Conservation (phyloP, 176 grass and related monocot genomes). For the Eleusine coracana region DNA sequence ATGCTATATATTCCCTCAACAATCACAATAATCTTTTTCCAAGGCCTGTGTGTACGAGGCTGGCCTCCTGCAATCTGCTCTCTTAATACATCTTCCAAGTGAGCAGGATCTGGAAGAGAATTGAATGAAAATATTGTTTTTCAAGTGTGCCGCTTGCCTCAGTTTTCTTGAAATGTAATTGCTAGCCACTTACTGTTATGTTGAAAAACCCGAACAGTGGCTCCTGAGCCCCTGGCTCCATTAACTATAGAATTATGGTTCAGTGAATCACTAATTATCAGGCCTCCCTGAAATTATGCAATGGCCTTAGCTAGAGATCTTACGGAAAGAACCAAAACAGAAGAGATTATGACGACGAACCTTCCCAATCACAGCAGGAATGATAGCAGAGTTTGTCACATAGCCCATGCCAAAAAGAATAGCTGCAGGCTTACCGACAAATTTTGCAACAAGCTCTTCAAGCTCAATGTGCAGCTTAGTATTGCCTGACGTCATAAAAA, state of each 20-base stretch:
- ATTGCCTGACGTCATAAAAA: conserved; percentile 55
- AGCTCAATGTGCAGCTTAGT: conserved; percentile 84
- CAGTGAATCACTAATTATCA: conserved; percentile 92
- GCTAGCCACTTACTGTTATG: conserved; percentile 80
- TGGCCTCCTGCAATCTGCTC: conserved; percentile 87
- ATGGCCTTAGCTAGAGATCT: conserved; percentile 27
- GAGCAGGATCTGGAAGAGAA: conserved; percentile 62
- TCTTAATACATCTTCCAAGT: conserved; percentile 88
- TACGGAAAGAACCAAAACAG: not conserved
- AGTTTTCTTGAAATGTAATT: conserved; percentile 25
- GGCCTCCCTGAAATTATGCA: conserved; percentile 62
- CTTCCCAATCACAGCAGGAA: conserved; percentile 83
- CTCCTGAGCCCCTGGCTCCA: conserved; percentile 85
- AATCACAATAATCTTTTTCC: conserved; percentile 98
- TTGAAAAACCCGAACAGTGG: conserved; percentile 86
- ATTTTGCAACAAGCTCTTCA: conserved; percentile 77
- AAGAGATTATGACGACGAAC: conserved; percentile 34
- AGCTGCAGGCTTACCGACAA: conserved; percentile 83
- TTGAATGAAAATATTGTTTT: conserved; percentile 12
- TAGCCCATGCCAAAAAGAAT: conserved; percentile 97
- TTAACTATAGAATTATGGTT: conserved; percentile 98
- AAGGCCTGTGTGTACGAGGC: conserved; percentile 85
- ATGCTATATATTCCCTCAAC: conserved; percentile 98
- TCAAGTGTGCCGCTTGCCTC: not conserved
- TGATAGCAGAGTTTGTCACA: conserved; percentile 87